A percentile compares a stretch with the other conserved stretches of the same genome.
Evolutionary conservation across 139 green algal genomes (phyloP).

Genomic region (Auxenochlorella protothecoides): DNA sequence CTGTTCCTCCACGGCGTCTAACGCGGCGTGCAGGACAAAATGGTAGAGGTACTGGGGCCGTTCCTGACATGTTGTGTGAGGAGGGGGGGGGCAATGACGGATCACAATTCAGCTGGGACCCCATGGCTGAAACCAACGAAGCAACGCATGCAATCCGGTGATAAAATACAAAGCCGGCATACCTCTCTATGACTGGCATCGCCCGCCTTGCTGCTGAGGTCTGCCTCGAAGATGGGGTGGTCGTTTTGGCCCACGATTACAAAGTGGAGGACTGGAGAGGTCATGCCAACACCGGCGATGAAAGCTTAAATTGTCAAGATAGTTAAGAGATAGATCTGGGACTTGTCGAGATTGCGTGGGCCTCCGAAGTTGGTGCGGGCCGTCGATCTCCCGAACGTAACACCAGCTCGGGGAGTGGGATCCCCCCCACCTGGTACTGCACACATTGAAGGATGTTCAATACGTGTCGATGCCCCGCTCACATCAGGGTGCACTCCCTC

Average conservation of each 20-base stretch:
- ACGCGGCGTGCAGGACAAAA: slow-evolving; percentile 88
- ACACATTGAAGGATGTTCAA: no score
- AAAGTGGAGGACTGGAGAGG: slow-evolving; percentile 51
- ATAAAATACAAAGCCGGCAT: neutral
- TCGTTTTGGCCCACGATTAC: slow-evolving; percentile 73
- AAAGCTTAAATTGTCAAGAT: neutral
- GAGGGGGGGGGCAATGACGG: neutral
- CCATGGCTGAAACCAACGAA: neutral
- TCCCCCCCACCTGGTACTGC: no score
- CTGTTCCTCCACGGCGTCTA: slow-evolving; percentile 87
- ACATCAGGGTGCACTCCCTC: no score
- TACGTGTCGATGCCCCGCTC: no score
- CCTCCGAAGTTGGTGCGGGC: no score
- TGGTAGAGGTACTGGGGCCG: slow-evolving; percentile 91
- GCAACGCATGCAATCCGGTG: no score
- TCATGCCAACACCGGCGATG: slow-evolving; percentile 11
- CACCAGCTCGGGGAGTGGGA: neutral
- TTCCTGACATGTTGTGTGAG: slow-evolving; percentile 33
- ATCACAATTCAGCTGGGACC: neutral
- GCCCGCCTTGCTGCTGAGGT: slow-evolving; percentile 37
- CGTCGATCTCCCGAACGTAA: neutral
- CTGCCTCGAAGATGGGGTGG: slow-evolving; percentile 71
- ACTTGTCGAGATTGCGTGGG: no score
- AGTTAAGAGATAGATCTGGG: no score
- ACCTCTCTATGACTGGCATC: slow-evolving; percentile 13